A percentile compares a stretch with the other conserved stretches of the same genome.
phyloP scores from a whole-genome alignment of 148 eudicot species.

The Cornus florida region DNA sequence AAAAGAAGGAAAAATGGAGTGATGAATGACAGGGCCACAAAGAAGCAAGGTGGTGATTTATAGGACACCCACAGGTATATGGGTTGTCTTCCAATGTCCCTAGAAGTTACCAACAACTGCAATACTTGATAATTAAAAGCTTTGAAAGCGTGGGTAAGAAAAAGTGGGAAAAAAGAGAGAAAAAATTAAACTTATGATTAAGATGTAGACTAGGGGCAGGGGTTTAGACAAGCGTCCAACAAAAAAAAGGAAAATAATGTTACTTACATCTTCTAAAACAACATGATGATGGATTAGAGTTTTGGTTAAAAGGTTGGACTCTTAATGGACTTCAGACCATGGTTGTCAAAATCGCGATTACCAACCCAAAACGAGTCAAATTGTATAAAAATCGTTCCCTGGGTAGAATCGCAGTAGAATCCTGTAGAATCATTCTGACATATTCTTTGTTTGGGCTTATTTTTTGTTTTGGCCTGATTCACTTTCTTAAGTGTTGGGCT shows the following conservation, averaged over 20 bases:
- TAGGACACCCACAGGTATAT: slow-evolving; percentile 9
- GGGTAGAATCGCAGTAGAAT: too few relatives aligned
- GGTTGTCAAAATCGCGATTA: too few relatives aligned
- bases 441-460: too few relatives aligned
- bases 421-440: too few relatives aligned
- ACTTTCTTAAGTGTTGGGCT: too few relatives aligned
- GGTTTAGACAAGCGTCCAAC: slow-evolving; percentile 15
- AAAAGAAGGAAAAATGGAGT: too few relatives aligned
- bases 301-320: slow-evolving; percentile 25
- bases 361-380: too few relatives aligned
- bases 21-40: neutral
- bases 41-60: slow-evolving; percentile 17
- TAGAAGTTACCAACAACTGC: slow-evolving; percentile 13
- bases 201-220: slow-evolving; percentile 26
- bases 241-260: neutral
- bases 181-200: slow-evolving; percentile 29
- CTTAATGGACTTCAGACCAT: neutral
- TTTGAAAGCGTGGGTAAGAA: slow-evolving; percentile 22
- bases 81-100: slow-evolving; percentile 25
- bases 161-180: neutral
- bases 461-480: too few relatives aligned
- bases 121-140: slow-evolving; percentile 25
- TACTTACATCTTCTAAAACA: slow-evolving; percentile 25
- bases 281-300: slow-evolving; percentile 22
- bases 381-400: too few relatives aligned